Base-by-base conservation (phyloP, 225 moss, liverwort and hornwort genomes). In the Marchantia paleacea region DNA sequence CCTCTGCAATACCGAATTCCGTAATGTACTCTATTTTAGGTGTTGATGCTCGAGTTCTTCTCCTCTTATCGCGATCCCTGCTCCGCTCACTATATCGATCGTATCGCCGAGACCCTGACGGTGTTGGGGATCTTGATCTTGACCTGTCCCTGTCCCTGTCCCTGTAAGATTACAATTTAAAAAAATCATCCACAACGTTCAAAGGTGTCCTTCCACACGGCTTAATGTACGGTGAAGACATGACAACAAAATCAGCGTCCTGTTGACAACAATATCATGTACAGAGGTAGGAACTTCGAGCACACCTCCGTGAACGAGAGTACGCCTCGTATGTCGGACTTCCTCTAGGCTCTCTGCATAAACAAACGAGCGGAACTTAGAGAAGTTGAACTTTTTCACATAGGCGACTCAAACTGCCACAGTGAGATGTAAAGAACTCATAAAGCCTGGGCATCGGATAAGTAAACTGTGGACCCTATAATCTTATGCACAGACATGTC, bases 311-410 rank as follows among this genome's bases (percentile, higher is more conserved):
- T 55, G 99, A 88, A 69, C 94, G 90, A 80, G 88, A 81, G 73
- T 99, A 99, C 26, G 92, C 94, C 80, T 99, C 99, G 82, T 99
- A 99, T 26, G 99, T 99, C n/a, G 99, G 99, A 83, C 99, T 99
- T 82, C 94, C 95, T 79, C 99, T 90, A 50, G 92, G 89, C 79
- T 99, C 99, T 79, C 99, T 88, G 85, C 60, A 62, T 24, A 11
- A 30, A 66, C 50, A n/a, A 14, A 18, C 0, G 2, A 39, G 39
- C 39, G 39, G 39, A 39, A 39, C 39, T 39, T 39, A 39, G 39
- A 39, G 39, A 39, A 39, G 2, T 39, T 39, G 39, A 5, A 39
- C 39, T 5, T 39, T 39, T 39, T 39, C 5, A 39, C 39, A 39
- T 2, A 39, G 3, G 3, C 3, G 39, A 39, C 39, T 2, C 39